Conservation (phyloP, 163 green algal species). For the Prototheca cutis region DNA sequence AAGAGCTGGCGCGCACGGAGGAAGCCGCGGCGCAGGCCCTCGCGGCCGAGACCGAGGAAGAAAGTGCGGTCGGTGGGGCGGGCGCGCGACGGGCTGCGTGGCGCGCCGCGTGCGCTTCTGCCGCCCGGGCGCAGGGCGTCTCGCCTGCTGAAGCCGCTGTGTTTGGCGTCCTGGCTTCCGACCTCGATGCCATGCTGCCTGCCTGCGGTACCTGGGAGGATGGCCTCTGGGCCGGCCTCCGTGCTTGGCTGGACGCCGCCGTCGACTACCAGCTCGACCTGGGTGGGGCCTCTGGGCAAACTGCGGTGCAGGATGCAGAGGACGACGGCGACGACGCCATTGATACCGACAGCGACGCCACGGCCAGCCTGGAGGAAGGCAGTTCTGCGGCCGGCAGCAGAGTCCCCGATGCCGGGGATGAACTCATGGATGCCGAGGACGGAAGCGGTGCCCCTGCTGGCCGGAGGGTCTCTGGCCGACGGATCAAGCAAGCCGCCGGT, state of each 20-base stretch:
- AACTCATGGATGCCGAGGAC: too few relatives aligned
- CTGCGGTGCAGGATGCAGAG: too few relatives aligned
- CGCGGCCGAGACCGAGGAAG: slow-evolving; percentile 18
- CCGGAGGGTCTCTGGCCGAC: too few relatives aligned
- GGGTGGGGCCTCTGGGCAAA: too few relatives aligned
- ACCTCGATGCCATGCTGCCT: slow-evolving; percentile 39
- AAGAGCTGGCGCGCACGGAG: slow-evolving; percentile 25
- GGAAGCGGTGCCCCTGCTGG: too few relatives aligned
- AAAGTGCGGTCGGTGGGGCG: too few relatives aligned
- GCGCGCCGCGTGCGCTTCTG: slow-evolving; percentile 43
- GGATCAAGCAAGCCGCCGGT: too few relatives aligned
- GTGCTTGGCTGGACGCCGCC: slow-evolving; percentile 27
- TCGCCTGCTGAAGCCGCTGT: slow-evolving; percentile 46
- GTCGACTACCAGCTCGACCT: slow-evolving; percentile 36
- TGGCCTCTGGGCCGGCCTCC: slow-evolving; percentile 50
- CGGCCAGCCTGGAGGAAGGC: too few relatives aligned
- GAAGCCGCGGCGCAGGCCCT: slow-evolving; percentile 37
- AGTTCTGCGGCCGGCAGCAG: too few relatives aligned
- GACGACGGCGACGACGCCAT: slow-evolving; percentile 13
- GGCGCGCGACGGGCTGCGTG: slow-evolving; percentile 39
- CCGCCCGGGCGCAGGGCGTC: not conserved
- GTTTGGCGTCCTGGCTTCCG: slow-evolving; percentile 45
- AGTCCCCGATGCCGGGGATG: too few relatives aligned
- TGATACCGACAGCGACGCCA: too few relatives aligned
- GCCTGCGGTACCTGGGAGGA: slow-evolving; percentile 61